These are phyloP conservation scores for Naegleria fowleri DNA, from an alignment of 208 protist genomes.

Conservation along the genomic window DNA sequence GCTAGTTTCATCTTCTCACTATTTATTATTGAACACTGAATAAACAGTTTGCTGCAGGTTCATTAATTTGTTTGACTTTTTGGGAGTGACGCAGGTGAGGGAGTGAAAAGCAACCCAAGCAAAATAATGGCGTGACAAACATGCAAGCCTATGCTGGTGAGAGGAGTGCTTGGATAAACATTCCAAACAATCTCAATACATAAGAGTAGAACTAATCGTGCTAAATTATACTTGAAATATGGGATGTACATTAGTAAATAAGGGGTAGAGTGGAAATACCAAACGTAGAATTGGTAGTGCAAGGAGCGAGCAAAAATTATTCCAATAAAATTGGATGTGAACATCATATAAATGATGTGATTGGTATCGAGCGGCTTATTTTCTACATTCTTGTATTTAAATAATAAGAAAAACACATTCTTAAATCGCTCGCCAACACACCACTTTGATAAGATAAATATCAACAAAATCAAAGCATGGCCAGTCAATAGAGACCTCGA, in stretches of 20 bases:
- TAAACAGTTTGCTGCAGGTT: background rate
- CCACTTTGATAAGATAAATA: constrained; percentile 44
- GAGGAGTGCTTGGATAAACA: constrained; percentile 9
- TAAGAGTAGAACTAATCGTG: background rate
- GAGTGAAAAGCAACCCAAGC: background rate
- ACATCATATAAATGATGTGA: constrained; percentile 60
- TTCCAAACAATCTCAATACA: constrained; percentile 22
- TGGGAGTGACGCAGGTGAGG: background rate
- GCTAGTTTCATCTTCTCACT: background rate
- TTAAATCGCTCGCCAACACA: background rate
- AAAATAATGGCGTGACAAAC: background rate
- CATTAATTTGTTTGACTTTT: background rate
- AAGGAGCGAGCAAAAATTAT: constrained; percentile 69
- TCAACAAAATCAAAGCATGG: constrained; percentile 33
- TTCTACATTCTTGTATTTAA: background rate
- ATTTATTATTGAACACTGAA: background rate
- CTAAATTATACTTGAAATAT: background rate
- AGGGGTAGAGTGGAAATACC: constrained; percentile 77
- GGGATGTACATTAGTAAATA: constrained; percentile 51
- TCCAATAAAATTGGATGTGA: constrained; percentile 79
- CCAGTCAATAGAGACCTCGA: constrained; percentile 56
- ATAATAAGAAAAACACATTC: background rate
- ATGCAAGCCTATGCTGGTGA: background rate
- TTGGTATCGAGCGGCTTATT: background rate
- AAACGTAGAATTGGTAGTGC: constrained; percentile 87